Evolutionary conservation across 1,139 yeast species (phyloP).

Genomic region (Lodderomyces elongisporus): DNA sequence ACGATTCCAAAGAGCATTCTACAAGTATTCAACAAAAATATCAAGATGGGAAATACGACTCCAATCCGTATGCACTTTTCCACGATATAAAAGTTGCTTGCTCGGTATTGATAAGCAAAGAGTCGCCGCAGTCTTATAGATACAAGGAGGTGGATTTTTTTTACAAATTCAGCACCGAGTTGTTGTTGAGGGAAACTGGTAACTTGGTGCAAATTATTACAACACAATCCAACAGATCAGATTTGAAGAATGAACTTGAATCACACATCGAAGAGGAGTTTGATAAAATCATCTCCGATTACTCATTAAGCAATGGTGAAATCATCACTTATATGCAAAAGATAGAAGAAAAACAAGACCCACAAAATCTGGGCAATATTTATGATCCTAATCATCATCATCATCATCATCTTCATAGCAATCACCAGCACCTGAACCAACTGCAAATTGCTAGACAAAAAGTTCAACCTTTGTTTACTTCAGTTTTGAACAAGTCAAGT

Average conservation of each 20-base stretch:
- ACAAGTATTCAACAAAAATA: slow-evolving; percentile 21
- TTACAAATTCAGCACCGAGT: slow-evolving; percentile 65
- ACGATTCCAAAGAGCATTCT: slow-evolving; percentile 18
- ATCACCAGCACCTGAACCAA: neutral
- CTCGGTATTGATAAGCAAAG: slow-evolving; percentile 42
- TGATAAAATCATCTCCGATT: slow-evolving; percentile 57
- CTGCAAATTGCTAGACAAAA: slow-evolving; percentile 17
- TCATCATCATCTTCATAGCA: slow-evolving; percentile 5
- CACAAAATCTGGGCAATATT: slow-evolving; percentile 9
- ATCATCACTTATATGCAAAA: slow-evolving; percentile 40
- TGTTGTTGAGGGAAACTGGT: slow-evolving; percentile 66
- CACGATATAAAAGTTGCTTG: slow-evolving; percentile 73
- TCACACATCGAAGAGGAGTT: slow-evolving; percentile 49
- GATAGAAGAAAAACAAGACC: slow-evolving; percentile 24
- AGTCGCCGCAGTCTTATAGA: slow-evolving; percentile 50
- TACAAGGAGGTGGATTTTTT: slow-evolving; percentile 63
- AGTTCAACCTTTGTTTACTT: slow-evolving; percentile 64
- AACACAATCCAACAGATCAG: slow-evolving; percentile 2
- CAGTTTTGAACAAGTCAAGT: slow-evolving; percentile 57
- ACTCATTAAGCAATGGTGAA: slow-evolving; percentile 60
- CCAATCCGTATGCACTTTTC: slow-evolving; percentile 49
- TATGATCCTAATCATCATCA: slow-evolving; percentile 12
- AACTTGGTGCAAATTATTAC: slow-evolving; percentile 21
- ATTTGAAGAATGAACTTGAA: slow-evolving; percentile 25
- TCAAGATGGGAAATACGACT: slow-evolving; percentile 28